Base-by-base conservation (phyloP, 345 rosid species). In the Hibiscus syriacus region DNA sequence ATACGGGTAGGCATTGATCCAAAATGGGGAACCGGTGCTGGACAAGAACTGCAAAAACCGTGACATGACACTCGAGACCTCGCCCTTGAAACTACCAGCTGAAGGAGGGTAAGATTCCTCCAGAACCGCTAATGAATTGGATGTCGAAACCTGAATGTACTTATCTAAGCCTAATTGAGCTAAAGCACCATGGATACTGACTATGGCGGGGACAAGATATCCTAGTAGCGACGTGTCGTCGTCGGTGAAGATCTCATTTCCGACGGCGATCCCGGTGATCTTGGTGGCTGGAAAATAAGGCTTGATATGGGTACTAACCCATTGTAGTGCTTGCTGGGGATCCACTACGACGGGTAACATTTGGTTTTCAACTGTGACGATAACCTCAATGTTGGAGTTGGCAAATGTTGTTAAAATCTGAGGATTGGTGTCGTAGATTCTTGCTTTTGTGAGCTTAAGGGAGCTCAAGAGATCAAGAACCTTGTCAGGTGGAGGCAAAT, bases 1-100 rank as follows among this genome's bases (percentile, higher is more conserved):
- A 81, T 94, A 94, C n/a, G 98, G 92, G 55, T 94, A 94, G 14
- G 97, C 99, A 73, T 94, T 94, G 84, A 94, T 91, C 95, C 95
- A 89, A 68, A 91, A 94, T 1, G 97, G 92, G 0, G 93, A 66
- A 26, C 75, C 83, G 11, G 90, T 85, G 55, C 10, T 67, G 5
- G 81, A 78, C 73, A 91, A 67, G 74, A 94, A 91, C 38, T 70
- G 78, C 59, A 94, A 71, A 17, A 78, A 77, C 20, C 87, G 95
- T 2, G 78, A 74, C 90, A 91, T n/a, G 23, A 85, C 82, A 13
- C 60, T 73, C 0, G 80, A 62, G 1, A 86, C 81, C 70, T 89
- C 86, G 3, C 70, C 27, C 71, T 86, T 85, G 84, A 94, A 94
- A 69, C 72, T 78, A 4, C 96, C 99, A 0, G 96, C 88, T 0